Evolutionary conservation across 768 basidiomycete genomes (phyloP).

Genomic region (Mycena albidolilacea): DNA sequence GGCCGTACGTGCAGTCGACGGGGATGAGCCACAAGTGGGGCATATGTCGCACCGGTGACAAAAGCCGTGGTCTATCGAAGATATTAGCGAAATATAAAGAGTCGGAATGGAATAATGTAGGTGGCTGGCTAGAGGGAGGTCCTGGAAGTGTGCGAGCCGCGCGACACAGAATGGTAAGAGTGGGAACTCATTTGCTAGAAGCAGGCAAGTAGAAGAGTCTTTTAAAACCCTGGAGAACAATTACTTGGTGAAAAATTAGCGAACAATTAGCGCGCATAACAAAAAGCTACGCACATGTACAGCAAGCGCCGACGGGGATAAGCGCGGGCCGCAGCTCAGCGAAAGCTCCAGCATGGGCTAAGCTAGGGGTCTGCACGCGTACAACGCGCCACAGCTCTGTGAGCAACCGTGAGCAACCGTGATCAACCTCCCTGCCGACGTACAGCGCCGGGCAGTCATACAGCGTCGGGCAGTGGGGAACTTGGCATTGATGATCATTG

Average conservation of each 20-base stretch:
- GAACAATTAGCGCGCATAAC: background rate
- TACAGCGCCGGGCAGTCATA: conserved; percentile 30
- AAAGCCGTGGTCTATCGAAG: background rate
- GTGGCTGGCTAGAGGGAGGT: background rate
- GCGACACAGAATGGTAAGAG: conserved; percentile 14
- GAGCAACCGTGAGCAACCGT: background rate
- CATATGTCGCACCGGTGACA: conserved; percentile 28
- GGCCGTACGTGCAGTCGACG: background rate
- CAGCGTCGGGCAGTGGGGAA: no score
- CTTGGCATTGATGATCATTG: no score
- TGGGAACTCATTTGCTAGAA: conserved; percentile 24
- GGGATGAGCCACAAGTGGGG: conserved; percentile 24
- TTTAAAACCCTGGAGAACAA: conserved; percentile 25
- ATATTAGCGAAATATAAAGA: conserved; percentile 12
- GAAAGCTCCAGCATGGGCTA: background rate
- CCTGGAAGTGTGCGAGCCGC: conserved; percentile 25
- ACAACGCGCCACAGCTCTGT: conserved; percentile 24
- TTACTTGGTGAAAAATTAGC: conserved; percentile 33
- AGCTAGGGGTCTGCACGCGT: no score
- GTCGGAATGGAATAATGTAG: background rate
- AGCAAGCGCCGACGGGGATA: background rate
- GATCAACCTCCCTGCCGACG: conserved; percentile 20
- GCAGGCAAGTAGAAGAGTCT: conserved; percentile 1
- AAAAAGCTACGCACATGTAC: conserved; percentile 14
- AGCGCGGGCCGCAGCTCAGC: no score